phyloP scores from a whole-genome alignment of 805 yeast species.

The Nakazawaea pomicola region DNA sequence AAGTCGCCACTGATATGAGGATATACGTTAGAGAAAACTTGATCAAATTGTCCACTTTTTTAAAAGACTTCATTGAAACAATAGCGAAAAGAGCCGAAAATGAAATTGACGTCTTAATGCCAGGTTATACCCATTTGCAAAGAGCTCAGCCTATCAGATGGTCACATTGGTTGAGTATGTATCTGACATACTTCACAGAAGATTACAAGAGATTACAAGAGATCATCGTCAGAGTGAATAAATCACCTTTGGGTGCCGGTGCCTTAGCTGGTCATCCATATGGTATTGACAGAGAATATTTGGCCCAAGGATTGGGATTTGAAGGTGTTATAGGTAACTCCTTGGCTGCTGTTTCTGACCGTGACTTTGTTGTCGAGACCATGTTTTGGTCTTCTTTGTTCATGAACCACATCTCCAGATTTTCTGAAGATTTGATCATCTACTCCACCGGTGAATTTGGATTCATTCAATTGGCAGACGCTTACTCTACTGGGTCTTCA shows the following conservation, averaged over 20 bases:
- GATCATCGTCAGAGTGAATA: slow-evolving; percentile 75
- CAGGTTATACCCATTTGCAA: slow-evolving; percentile 98
- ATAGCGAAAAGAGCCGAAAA: slow-evolving; percentile 70
- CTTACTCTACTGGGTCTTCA: slow-evolving; percentile 97
- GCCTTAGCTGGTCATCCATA: slow-evolving; percentile 99
- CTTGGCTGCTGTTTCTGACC: slow-evolving; percentile 92
- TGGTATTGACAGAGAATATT: slow-evolving; percentile 92
- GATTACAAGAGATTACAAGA: slow-evolving; percentile 84
- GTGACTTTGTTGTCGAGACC: slow-evolving; percentile 95
- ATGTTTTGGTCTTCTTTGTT: slow-evolving; percentile 93
- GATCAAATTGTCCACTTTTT: slow-evolving; percentile 49
- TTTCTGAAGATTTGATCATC: slow-evolving; percentile 90
- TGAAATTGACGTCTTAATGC: slow-evolving; percentile 93
- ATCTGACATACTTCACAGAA: slow-evolving; percentile 90
- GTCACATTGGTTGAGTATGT: slow-evolving; percentile 95
- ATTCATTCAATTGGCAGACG: slow-evolving; percentile 88
- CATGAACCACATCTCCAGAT: slow-evolving; percentile 93
- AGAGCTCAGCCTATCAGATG: slow-evolving; percentile 99
- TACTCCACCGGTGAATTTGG: slow-evolving; percentile 98
- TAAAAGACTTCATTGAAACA: slow-evolving; percentile 60
- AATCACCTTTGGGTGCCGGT: slow-evolving; percentile 92
- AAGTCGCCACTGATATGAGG: slow-evolving; percentile 99
- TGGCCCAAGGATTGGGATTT: slow-evolving; percentile 79
- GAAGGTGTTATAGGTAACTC: slow-evolving; percentile 90
- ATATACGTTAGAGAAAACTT: slow-evolving; percentile 82